phyloP scores from a whole-genome alignment of 345 rosid genomes.

The Anastatica hierochuntica region DNA sequence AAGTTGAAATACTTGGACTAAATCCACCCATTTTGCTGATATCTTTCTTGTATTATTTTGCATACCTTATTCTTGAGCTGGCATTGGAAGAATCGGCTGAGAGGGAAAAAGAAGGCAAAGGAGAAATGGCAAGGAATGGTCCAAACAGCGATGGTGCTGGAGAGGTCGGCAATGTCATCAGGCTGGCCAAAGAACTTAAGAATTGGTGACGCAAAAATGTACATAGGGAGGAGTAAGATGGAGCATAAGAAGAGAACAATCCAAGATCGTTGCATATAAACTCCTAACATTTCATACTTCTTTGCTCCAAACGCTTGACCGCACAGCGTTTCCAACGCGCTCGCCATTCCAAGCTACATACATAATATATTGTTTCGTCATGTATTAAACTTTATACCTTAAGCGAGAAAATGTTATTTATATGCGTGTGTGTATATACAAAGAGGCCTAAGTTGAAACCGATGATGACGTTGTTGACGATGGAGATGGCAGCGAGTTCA shows the following conservation, averaged over 20 bases:
- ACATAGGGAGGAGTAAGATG: conserved; percentile 45
- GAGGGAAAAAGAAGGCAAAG: conserved; percentile 61
- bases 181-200: conserved; percentile 62
- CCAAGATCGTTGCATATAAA: conserved; percentile 79
- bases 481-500: conserved; percentile 75
- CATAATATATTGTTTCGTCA: neutral
- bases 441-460: conserved; percentile 73
- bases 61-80: conserved; percentile 31
- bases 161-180: conserved; percentile 44
- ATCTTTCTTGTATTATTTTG: no score
- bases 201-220: conserved; percentile 41
- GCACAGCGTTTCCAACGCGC: conserved; percentile 34
- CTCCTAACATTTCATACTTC: conserved; percentile 54
- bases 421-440: conserved; percentile 19
- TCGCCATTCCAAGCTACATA: conserved; percentile 61
- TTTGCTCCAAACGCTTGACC: conserved; percentile 66
- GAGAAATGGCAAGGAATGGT: conserved; percentile 71
- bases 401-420: no score
- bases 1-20: no score
- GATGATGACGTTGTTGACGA: conserved; percentile 45
- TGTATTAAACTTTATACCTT: no score
- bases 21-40: no score
- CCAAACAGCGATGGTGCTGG: conserved; percentile 38
- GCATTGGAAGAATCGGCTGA: conserved; percentile 66
- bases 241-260: conserved; percentile 43